Percentiles rank a stretch among this genome's conserved stretches.
Conservation (phyloP, 2,329 filamentous ascomycete genomes). For the Scedosporium aurantiacum region DNA sequence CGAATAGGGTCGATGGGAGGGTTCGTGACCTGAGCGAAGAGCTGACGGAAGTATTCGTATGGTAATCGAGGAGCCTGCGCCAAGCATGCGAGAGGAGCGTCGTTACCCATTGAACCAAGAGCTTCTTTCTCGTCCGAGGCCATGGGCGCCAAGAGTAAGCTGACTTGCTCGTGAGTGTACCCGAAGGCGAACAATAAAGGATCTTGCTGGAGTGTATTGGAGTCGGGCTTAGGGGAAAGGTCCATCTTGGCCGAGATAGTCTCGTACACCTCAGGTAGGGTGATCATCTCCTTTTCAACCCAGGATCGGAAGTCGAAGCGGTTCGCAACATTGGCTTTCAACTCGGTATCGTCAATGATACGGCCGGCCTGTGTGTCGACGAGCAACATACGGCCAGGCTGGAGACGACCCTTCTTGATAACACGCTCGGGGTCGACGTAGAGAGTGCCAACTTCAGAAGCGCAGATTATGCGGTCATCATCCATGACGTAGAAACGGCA, state of each 20-base stretch:
- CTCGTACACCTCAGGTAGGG: slow-evolving; percentile 63
- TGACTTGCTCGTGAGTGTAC: slow-evolving; percentile 93
- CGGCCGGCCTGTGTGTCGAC: slow-evolving; percentile 83
- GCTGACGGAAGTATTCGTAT: slow-evolving; percentile 94
- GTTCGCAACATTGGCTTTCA: slow-evolving; percentile 80
- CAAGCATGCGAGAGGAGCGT: slow-evolving; percentile 83
- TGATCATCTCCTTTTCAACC: slow-evolving; percentile 78
- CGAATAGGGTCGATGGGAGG: slow-evolving; percentile 94
- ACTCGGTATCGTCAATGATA: slow-evolving; percentile 86
- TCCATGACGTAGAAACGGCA: slow-evolving; percentile 97
- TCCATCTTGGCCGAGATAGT: slow-evolving; percentile 47
- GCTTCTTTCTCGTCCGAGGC: slow-evolving; percentile 95
- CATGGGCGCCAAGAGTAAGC: slow-evolving; percentile 85
- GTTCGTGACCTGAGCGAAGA: slow-evolving; percentile 96
- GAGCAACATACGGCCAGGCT: slow-evolving; percentile 90
- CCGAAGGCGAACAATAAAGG: slow-evolving; percentile 76
- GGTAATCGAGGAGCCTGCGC: slow-evolving; percentile 81
- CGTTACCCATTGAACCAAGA: slow-evolving; percentile 94
- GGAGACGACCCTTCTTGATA: slow-evolving; percentile 83
- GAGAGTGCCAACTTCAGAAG: slow-evolving; percentile 92
- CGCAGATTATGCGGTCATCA: slow-evolving; percentile 93
- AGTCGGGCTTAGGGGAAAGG: slow-evolving; percentile 56
- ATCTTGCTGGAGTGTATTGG: slow-evolving; percentile 68
- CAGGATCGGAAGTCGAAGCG: slow-evolving; percentile 81
- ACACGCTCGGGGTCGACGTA: slow-evolving; percentile 81